Conservation (phyloP, 352 stramenopile species). For the Phytophthora litchii region DNA sequence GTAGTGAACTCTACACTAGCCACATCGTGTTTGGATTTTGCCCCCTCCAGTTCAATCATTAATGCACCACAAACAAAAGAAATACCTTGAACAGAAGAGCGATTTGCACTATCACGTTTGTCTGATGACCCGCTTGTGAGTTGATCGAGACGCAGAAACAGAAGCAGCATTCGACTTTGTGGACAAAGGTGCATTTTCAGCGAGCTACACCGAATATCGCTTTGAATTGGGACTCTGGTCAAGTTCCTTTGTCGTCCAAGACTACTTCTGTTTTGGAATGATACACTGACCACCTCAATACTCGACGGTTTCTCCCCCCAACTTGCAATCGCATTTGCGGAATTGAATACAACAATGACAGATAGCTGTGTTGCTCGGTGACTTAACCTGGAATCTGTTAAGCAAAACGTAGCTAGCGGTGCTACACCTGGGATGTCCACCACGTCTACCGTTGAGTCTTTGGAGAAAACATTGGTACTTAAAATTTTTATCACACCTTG, state of each 20-base stretch:
- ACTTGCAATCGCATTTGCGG: constrained; percentile 17
- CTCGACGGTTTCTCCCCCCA: constrained; percentile 32
- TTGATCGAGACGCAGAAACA: constrained; percentile 58
- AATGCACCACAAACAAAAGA: constrained; percentile 38
- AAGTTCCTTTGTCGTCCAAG: constrained; percentile 30
- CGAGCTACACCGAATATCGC: constrained; percentile 26
- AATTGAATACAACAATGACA: constrained; percentile 36
- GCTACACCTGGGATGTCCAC: constrained; percentile 38
- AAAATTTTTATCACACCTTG: constrained; percentile 31
- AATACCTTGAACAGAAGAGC: constrained; percentile 31
- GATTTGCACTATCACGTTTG: constrained; percentile 19
- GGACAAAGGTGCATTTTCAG: constrained; percentile 31
- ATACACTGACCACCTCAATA: constrained; percentile 20
- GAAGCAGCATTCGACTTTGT: constrained; percentile 45
- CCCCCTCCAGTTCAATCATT: constrained; percentile 22
- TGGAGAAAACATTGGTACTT: constrained; percentile 32
- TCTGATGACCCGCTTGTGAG: constrained; percentile 33
- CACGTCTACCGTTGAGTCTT: constrained; percentile 27
- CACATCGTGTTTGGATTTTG: background rate
- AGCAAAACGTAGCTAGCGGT: constrained; percentile 12
- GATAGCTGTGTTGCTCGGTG: constrained; percentile 38
- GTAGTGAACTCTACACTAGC: constrained; percentile 28
- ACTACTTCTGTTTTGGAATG: constrained; percentile 34
- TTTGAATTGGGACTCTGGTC: constrained; percentile 34
- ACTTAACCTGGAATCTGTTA: constrained; percentile 31